These are phyloP conservation scores for Stropharia rugosoannulata DNA, from an alignment of 768 basidiomycete species.

Conservation along the genomic window DNA sequence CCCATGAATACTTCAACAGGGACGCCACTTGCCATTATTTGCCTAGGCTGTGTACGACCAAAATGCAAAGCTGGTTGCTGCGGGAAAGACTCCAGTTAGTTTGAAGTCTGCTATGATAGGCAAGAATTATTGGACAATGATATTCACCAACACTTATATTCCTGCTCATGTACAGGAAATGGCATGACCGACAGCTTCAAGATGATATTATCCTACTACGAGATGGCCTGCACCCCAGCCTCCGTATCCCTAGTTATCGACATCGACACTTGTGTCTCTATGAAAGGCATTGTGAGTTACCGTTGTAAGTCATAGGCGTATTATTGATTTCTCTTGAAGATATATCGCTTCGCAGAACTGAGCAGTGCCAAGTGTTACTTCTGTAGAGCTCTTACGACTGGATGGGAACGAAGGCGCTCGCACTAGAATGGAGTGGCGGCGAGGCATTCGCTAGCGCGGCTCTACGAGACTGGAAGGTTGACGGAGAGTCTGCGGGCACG, in stretches of 20 bases:
- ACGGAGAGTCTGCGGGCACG: constrained; percentile 40
- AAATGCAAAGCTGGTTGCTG: constrained; percentile 51
- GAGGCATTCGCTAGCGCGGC: constrained; percentile 36
- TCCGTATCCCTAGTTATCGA: constrained; percentile 45
- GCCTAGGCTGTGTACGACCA: constrained; percentile 77
- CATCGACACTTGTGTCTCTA: constrained; percentile 49
- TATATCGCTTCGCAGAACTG: background rate
- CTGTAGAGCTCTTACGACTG: constrained; percentile 59
- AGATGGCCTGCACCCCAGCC: constrained; percentile 55
- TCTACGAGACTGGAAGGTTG: constrained; percentile 61
- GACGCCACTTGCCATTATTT: constrained; percentile 72
- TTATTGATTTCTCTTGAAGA: background rate
- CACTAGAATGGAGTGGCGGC: constrained; percentile 71
- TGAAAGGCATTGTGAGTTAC: constrained; percentile 55
- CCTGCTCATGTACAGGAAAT: constrained; percentile 41
- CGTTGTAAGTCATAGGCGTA: constrained; percentile 25
- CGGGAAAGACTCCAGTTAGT: constrained; percentile 59
- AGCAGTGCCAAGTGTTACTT: background rate
- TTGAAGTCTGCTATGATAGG: constrained; percentile 74
- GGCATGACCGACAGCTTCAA: constrained; percentile 58
- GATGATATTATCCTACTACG: constrained; percentile 39
- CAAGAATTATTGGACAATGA: constrained; percentile 16
- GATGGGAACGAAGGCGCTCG: constrained; percentile 73
- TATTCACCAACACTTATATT: background rate
- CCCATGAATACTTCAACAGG: constrained; percentile 32